Evolutionary conservation across 2,329 filamentous ascomycete genomes (phyloP), one percentile per base, ranked within the genome.

Genomic region (Geosmithia flava): DNA sequence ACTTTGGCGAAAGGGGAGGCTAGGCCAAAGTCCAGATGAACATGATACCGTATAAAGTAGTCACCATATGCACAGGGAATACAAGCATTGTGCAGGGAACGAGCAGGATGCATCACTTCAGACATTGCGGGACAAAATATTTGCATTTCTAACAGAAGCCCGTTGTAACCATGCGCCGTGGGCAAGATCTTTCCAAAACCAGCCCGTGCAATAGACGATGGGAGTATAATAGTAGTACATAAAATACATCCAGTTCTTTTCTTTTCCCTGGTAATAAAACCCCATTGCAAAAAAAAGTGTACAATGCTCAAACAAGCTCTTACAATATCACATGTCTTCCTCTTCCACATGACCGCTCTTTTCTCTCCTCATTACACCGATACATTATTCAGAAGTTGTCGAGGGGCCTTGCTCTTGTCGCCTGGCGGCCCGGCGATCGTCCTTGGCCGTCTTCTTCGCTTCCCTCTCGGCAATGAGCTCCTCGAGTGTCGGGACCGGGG

Each of bases 1-100:
- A 95, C 62, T 98, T 93, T 72, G 93, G 93, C 44, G 93, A 98
- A 66, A 72, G 91, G 41, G 91, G 89, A 37, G 88, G 88, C 19
- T 95, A 67, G 33, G 11, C 33, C 11, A 13, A 37, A 13, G 33
- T 3, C 6, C 33, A 13, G 11, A 37, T 37, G 11, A 37, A 3
- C 33, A 37, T 37, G 11, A 3, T 37, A 16, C 15, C 11, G 33
- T 37, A n/a, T n/a, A n/a, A n/a, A n/a, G 15, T 37, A 37, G 15
- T 16, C 33, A 13, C 33, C 33, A 13, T 11, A 37, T 16, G 33
- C 33, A 37, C 11, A 37, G 15, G 33, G 33, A 37, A 37, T 16
- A 37, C 33, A 37, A 37, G 15, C 33, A 37, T 37, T 16, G 13
- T 13, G 33, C 15, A 16, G 15, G 33, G 13, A 37, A 16, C 33